Base-by-base conservation (phyloP, 2,329 filamentous ascomycete genomes). In the Trichoderma koningiopsis region DNA sequence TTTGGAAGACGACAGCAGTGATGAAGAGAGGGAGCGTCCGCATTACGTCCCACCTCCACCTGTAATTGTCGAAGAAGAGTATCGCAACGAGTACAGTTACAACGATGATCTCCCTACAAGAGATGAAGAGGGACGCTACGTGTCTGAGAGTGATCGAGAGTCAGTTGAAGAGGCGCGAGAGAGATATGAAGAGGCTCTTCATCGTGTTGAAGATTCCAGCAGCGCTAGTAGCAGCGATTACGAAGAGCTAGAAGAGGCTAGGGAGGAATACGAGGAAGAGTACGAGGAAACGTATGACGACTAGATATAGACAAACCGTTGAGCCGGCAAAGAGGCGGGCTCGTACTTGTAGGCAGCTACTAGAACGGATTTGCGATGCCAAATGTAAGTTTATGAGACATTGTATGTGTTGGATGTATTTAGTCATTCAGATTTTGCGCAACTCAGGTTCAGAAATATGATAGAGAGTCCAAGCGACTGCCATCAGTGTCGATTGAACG, bases 161-260 rank as follows among this genome's bases (percentile, higher is more conserved):
- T 77, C 79, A 1, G 80, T 79, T 68, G 79, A 76, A 73, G 83
- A 80, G 70, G 85, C 78, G 65, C 79, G 76, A 69, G 83, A 75
- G 72, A 79, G 79, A 59, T 83, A 82, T 63, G 82, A 85, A 72
- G 82, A 83, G 72, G 81, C 82, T 4, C 76, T 81, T 13, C 78
- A 76, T 52, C 77, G 72, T 1, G 82, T 81, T 8, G 72, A 74
- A 5, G 80, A 81, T 71, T 84, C 82, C 16, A 57, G 53, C 35
- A 47, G 53, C 47, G 16, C 62, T 0, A 66, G 62, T 1, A 87
- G 82, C 73, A 88, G 84, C 71, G 85, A 86, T 70, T 75, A 80
- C 4, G 81, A 88, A 75, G 83, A 83, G 67, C 76, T 86, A 4
- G 83, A 86, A 71, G 86, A 88, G 75, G 84, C 62, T 10, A 66